Evolutionary conservation across 2,329 filamentous ascomycete species (phyloP), one percentile per base, ranked within the genome.

Genomic region (Corynespora cassiicola): DNA sequence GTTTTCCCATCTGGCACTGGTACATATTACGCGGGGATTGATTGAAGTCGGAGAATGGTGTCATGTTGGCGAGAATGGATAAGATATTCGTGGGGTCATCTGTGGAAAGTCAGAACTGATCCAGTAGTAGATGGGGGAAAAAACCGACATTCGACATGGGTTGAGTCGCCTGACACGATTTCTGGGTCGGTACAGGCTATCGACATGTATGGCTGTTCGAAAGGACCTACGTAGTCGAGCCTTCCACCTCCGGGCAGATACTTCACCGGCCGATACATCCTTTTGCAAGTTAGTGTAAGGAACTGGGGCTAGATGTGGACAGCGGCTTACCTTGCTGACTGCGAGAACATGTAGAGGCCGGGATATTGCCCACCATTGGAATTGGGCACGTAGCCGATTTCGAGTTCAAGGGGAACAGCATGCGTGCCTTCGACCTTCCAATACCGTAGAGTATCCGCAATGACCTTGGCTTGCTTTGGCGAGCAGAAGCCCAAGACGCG

Each of bases 1-100:
- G 94, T 69, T 99, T 99, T 74, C 90, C 90, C 94, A 97, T 97
- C 77, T 14, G 20, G n/a, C 91, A 96, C 67, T 95, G 89, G 68
- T 97, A 99, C 92, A 97, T 97, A 73, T 99, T 99, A 80, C 94
- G 81, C 2, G 94, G 94, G 10, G 91, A 96, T 70, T 99, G 94
- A 72, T 99, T 99, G 74, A 96, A 96, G 67, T 99, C 90, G 30
- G 92, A 96, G 73, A 99, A 99, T 3, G 94, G 94, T 0, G 94
- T 99, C 86, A 96, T 95, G 72, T 97, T 97, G 59, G 94, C 94
- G 34, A 99, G 80, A 51, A 99, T 97, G 6, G 92, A 97, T 17
- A 99, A 82, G 52, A 99, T 97, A 70, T 97, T 94, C 20, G 94
- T 99, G 2, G 94, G 91, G 41, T 91, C 86, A 58, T 88, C n/a